Base-by-base conservation (phyloP, 768 basidiomycete genomes). In the Trametes cubensis region DNA sequence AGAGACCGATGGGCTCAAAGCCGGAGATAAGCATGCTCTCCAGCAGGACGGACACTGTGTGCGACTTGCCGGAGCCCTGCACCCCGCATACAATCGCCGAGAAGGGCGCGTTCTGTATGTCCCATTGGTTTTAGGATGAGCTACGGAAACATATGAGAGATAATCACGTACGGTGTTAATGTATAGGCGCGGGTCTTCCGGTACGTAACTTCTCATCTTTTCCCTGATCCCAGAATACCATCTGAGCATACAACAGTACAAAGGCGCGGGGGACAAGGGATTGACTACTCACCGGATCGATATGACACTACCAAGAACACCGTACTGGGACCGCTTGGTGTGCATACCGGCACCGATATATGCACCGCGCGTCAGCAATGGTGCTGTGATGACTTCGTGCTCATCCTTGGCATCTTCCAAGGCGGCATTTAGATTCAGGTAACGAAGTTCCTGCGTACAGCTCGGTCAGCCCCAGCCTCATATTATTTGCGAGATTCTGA, bases 71-170 rank as follows among this genome's bases (percentile, higher is more conserved):
- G 0, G 89, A 86, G 0, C 89, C 88, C 75, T 90, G 89, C 0
- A 89, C 88, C 0, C 89, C 89, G 55, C 89, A 91, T 3, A 90
- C 81, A n/a, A 90, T 68, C 0, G 88, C 85, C 0, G 89, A 90
- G 67, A 89, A 87, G 0, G 89, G 89, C 0, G 89, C 80, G 68
- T 90, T 90, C 89, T 89, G 61, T 18, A 13, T 30, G 26, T 42
- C 39, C 20, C 10, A 26, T n/a, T n/a, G 28, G 17, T 47, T 17
- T 34, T 34, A 4, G 30, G 26, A 34, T 13, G 13, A n/a, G 7
- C 6, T 10, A 6, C 1, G 21, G 2, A 21, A 13, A 38, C 57
- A 62, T 20, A 1, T 6, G 18, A 17, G 30, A 20, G 17, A 20
- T 14, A 11, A 6, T 6, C 30, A 53, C 56, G 69, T 66, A 87